These are phyloP conservation scores for Pseudofabraea citricarpa DNA, from an alignment of 2,329 filamentous ascomycete genomes.

Conservation along the genomic window DNA sequence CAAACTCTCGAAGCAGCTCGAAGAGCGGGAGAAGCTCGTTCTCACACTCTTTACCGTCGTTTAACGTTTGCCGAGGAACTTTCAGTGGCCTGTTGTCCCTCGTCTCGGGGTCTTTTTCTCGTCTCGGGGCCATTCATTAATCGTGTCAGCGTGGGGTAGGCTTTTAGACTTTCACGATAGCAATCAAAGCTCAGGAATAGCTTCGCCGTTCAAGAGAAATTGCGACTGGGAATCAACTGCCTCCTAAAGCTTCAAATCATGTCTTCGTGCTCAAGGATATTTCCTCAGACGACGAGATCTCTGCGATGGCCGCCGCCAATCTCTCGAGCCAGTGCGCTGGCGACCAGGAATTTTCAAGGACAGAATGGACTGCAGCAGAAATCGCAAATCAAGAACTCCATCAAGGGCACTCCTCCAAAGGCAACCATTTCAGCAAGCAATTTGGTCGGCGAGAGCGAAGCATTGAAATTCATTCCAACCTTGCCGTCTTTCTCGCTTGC, in stretches of 20 bases:
- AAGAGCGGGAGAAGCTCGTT: no score
- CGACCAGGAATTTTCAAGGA: neutral
- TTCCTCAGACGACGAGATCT: neutral
- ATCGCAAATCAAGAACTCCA: neutral
- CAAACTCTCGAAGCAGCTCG: no score
- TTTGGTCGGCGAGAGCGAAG: slow-evolving; percentile 68
- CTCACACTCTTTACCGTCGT: no score
- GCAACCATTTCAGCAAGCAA: slow-evolving; percentile 60
- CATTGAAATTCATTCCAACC: slow-evolving; percentile 79
- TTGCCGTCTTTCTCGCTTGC: slow-evolving; percentile 80
- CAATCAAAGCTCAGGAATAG: no score
- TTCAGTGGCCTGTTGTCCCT: no score
- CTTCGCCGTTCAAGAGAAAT: no score
- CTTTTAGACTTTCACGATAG: no score
- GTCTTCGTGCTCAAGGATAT: neutral
- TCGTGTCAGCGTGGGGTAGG: no score
- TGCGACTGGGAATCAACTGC: no score
- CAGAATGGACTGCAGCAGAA: neutral
- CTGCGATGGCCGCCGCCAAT: slow-evolving; percentile 1
- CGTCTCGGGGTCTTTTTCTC: no score
- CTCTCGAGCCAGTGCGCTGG: neutral
- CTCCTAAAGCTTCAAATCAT: neutral
- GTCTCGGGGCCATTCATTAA: no score
- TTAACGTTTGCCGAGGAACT: no score
- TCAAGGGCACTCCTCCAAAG: neutral